Percentiles rank a stretch among this genome's conserved stretches.
Evolutionary conservation across 2,329 filamentous ascomycete species (phyloP).

Genomic region (Pseudogymnoascus sp.): DNA sequence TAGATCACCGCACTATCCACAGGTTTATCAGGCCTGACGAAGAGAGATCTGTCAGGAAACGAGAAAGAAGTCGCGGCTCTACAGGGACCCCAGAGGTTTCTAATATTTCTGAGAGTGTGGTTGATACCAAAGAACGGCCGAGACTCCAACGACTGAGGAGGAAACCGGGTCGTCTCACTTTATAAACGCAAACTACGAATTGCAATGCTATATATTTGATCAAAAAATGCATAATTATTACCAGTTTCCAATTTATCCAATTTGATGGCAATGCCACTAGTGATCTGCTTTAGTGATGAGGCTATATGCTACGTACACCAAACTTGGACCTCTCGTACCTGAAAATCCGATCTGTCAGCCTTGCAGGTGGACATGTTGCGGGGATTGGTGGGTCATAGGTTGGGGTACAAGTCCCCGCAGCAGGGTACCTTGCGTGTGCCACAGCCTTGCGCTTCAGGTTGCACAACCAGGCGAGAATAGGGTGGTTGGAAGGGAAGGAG

Average conservation of each 20-base stretch:
- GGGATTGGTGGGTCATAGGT: constrained; percentile 3
- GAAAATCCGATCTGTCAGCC: background rate
- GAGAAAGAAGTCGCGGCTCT: constrained; percentile 11
- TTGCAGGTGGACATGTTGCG: background rate
- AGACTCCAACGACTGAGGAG: background rate
- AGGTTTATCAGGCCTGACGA: constrained; percentile 70
- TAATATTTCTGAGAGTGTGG: background rate
- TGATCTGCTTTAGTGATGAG: background rate
- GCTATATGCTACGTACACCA: background rate
- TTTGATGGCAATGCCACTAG: background rate
- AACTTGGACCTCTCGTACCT: background rate
- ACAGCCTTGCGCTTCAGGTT: constrained; percentile 1
- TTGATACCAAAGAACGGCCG: background rate
- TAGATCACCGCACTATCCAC: constrained; percentile 83
- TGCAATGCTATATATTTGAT: constrained; percentile 3
- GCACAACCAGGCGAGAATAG: background rate
- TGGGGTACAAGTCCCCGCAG: background rate
- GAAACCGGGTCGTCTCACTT: background rate
- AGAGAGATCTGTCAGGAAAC: constrained; percentile 37
- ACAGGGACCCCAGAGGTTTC: background rate
- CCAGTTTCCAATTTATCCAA: background rate
- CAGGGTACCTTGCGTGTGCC: background rate
- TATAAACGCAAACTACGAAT: constrained; percentile 4
- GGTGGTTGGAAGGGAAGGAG: background rate
- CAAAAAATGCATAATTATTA: background rate